Percentiles rank a stretch among this genome's conserved stretches.
Evolutionary conservation across 2,329 filamentous ascomycete genomes (phyloP).

Genomic region (Alternaria sp.): DNA sequence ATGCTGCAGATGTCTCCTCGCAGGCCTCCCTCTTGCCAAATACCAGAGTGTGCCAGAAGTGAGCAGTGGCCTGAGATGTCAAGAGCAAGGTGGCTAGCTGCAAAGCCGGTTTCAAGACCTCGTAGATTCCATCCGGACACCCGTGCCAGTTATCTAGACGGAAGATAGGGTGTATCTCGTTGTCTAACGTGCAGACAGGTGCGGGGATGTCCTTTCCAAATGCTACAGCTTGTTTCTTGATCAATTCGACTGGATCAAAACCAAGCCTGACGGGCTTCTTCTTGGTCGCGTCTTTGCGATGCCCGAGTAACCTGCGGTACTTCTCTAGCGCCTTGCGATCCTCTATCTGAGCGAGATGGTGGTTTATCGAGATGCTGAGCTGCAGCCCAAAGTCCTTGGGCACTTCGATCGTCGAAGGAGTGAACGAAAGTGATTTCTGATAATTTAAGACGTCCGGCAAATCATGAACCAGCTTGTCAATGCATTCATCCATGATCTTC

Average conservation of each 20-base stretch:
- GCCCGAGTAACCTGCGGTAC: slow-evolving; percentile 46
- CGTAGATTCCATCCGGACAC: slow-evolving; percentile 47
- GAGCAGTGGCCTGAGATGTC: slow-evolving; percentile 44
- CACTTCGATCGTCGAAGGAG: slow-evolving; percentile 48
- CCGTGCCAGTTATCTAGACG: slow-evolving; percentile 49
- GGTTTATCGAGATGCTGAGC: slow-evolving; percentile 48
- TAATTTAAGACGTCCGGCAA: slow-evolving; percentile 45
- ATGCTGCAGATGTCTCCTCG: slow-evolving; percentile 35
- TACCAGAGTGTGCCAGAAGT: slow-evolving; percentile 48
- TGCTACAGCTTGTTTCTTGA: slow-evolving; percentile 48
- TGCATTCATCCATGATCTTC: slow-evolving; percentile 46
- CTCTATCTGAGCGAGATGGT: slow-evolving; percentile 47
- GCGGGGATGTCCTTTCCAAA: slow-evolving; percentile 30
- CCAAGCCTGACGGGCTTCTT: slow-evolving; percentile 43
- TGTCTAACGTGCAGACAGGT: slow-evolving; percentile 39
- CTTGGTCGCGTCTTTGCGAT: slow-evolving; percentile 42
- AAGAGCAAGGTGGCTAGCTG: slow-evolving; percentile 42
- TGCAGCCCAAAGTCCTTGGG: slow-evolving; percentile 48
- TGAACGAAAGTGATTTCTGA: slow-evolving; percentile 43
- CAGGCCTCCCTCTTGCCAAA: slow-evolving; percentile 45
- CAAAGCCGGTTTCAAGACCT: slow-evolving; percentile 47
- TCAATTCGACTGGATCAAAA: slow-evolving; percentile 48
- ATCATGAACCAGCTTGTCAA: slow-evolving; percentile 45
- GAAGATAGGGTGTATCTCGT: slow-evolving; percentile 47
- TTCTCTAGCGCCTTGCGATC: slow-evolving; percentile 47